Conservation (phyloP, 495 filamentous ascomycete species). For the Podospora bellae-mahoneyi region DNA sequence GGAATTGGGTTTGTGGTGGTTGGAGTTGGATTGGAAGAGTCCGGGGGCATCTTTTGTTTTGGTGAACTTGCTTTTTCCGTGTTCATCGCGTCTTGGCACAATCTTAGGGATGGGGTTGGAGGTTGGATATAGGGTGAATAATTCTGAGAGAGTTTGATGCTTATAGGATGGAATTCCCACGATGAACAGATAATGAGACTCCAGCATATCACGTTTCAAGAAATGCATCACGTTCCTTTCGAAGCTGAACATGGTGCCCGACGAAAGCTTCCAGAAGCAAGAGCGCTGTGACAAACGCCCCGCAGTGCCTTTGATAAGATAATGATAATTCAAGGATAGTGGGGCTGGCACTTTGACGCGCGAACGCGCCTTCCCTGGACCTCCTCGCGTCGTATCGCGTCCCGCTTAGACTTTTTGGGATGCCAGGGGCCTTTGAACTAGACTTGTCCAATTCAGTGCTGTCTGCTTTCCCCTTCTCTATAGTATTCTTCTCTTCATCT, state of each 20-base stretch:
- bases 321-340: neutral
- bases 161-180: no score
- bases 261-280: neutral
- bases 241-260: no score
- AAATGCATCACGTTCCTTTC: no score
- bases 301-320: neutral
- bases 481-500: neutral
- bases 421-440: neutral
- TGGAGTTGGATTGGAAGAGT: neutral
- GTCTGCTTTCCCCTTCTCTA: neutral
- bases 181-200: no score
- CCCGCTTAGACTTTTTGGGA: constrained; percentile 13
- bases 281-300: neutral
- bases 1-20: neutral
- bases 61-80: neutral
- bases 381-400: constrained; percentile 24
- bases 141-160: neutral
- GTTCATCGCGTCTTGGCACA: neutral
- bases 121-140: neutral
- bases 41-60: neutral
- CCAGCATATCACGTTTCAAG: no score
- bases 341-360: constrained; percentile 14
- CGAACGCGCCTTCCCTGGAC: constrained; percentile 14
- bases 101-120: neutral
- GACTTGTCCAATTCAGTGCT: neutral